Base-by-base conservation (phyloP, 2,329 filamentous ascomycete genomes). In the Cercospora sojina region DNA sequence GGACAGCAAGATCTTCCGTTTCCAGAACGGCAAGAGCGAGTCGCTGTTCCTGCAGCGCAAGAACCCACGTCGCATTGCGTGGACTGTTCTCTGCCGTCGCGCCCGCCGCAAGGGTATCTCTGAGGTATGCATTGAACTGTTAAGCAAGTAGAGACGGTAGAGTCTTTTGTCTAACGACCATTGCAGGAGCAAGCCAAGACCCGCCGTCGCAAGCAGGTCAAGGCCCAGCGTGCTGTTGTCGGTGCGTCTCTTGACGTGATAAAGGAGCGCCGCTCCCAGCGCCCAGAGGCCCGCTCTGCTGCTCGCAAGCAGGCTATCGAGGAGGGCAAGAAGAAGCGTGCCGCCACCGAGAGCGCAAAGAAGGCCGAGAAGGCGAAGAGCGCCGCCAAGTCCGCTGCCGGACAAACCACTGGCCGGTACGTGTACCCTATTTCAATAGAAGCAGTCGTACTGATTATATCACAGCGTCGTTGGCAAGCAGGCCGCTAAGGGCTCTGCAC, bases 101-200 rank as follows among this genome's bases (percentile, higher is more conserved):
- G 92, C 96, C 87, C 94, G 97, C 91, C 95, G 93, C 88, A 99
- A 99, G 93, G 95, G 95, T 90, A 96, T 98, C 86, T 96, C 94
- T 88, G 95, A 99, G 93, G 95, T 98, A 90, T 86, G 91, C 12
- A 9, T 20, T 20, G 29, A 20, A 8, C 35, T n/a, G 1, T 23
- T 1, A 10, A 27, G 47, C 47, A 32, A 1, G 5, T 2, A 12
- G 8, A 3, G 2, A 57, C 2, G n/a, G 0, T 31, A 10, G 53
- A 32, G 20, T 2, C 8, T 56, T 3, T 18, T 20, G 16, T 62
- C 72, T 74, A 58, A 77, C 60, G 56, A 43, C 47, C 55, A 61
- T 56, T 32, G 87, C 83, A 99, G 95, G 95, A 99, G 89, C 91
- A 97, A 81, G 93, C 94, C 87, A 99, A 99, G 91, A 98, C 98